These are phyloP conservation scores for Coprinopsis strossmayeri DNA, from an alignment of 768 basidiomycete genomes.

Conservation along the genomic window DNA sequence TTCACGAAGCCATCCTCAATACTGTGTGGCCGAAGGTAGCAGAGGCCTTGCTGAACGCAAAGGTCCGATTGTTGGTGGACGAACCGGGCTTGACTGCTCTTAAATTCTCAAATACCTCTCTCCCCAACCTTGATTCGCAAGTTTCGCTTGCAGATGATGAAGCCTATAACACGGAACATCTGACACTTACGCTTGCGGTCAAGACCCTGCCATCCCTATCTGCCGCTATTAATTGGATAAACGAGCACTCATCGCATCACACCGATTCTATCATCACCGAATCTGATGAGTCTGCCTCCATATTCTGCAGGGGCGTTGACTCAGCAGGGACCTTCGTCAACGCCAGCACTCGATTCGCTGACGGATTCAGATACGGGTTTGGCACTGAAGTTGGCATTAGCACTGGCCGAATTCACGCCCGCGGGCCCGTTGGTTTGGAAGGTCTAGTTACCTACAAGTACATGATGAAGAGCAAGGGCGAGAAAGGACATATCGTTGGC, in stretches of 20 bases:
- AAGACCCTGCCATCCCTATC: slow-evolving; percentile 62
- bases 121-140: slow-evolving; percentile 33
- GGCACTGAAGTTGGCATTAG: slow-evolving; percentile 98
- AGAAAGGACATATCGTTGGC: slow-evolving; percentile 74
- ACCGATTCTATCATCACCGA: slow-evolving; percentile 93
- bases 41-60: slow-evolving; percentile 54
- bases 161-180: slow-evolving; percentile 78
- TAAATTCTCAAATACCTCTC: slow-evolving; percentile 34
- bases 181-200: slow-evolving; percentile 81
- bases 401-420: slow-evolving; percentile 93
- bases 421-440: slow-evolving; percentile 93
- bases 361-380: slow-evolving; percentile 95
- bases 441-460: slow-evolving; percentile 97
- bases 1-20: slow-evolving; percentile 67
- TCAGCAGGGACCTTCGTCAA: slow-evolving; percentile 92
- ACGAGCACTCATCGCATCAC: slow-evolving; percentile 89
- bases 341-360: slow-evolving; percentile 92
- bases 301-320: slow-evolving; percentile 85
- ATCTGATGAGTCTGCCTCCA: slow-evolving; percentile 50
- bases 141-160: not conserved
- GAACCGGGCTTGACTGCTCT: slow-evolving; percentile 53
- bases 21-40: slow-evolving; percentile 84
- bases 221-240: slow-evolving; percentile 83
- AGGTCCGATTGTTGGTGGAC: slow-evolving; percentile 82
- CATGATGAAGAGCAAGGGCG: slow-evolving; percentile 71